phyloP scores from a whole-genome alignment of 208 protist genomes.

The Leishmania gerbilli region DNA sequence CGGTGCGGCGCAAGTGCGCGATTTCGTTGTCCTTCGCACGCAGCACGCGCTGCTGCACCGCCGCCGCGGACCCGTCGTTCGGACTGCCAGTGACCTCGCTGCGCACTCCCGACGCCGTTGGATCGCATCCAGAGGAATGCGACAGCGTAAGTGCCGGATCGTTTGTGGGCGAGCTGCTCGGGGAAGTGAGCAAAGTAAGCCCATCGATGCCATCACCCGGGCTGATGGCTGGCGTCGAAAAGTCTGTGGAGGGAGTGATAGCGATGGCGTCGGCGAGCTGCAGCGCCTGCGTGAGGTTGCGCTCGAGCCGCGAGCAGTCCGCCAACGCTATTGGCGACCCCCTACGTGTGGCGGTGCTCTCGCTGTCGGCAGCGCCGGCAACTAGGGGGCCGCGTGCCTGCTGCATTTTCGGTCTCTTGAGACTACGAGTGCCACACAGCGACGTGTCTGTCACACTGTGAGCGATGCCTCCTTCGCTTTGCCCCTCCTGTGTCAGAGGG shows the following conservation, averaged over 20 bases:
- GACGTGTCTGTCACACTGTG: neutral
- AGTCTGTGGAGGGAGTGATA: neutral
- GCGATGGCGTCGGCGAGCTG: neutral
- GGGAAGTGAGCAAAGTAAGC: neutral
- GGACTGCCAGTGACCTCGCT: neutral
- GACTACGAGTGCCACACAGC: neutral
- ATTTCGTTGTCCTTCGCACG: slow-evolving; percentile 51
- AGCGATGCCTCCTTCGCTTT: neutral
- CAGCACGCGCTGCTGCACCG: slow-evolving; percentile 10
- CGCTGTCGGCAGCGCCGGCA: neutral
- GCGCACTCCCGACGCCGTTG: neutral
- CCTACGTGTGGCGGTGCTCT: neutral
- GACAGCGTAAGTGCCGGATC: neutral
- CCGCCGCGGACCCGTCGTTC: neutral
- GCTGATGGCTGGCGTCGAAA: neutral
- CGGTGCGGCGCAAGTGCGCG: slow-evolving; percentile 47
- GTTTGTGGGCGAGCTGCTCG: neutral
- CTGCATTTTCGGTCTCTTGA: neutral
- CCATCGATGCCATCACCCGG: neutral
- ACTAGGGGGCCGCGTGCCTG: neutral
- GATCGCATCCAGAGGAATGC: neutral
- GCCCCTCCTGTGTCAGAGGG: neutral
- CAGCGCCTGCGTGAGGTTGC: neutral
- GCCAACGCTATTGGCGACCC: neutral
- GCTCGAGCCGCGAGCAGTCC: slow-evolving; percentile 10